These are phyloP conservation scores for Soucietia sequanensis DNA, from an alignment of 805 yeast genomes.

Conservation along the genomic window DNA sequence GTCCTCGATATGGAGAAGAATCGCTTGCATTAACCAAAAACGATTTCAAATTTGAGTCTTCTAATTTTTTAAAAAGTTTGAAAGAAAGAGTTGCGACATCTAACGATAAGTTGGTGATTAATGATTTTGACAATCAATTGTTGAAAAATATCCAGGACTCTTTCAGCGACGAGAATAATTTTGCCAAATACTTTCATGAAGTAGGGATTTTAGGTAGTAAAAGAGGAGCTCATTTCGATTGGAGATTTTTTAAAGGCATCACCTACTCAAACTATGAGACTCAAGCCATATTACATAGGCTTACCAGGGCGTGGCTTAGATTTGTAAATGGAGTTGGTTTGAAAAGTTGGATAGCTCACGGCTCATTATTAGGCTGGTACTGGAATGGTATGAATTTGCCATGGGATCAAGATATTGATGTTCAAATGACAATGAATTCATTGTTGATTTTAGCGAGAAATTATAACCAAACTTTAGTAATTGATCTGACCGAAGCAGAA, in stretches of 20 bases:
- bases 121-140: conserved; percentile 5
- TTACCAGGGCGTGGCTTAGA: conserved; percentile 51
- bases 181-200: conserved; percentile 40
- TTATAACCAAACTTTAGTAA: conserved; percentile 46
- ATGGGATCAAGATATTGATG: conserved; percentile 65
- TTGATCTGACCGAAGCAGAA: conserved; percentile 30
- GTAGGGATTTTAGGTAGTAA: conserved; percentile 24
- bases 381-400: conserved; percentile 61
- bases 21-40: conserved; percentile 12
- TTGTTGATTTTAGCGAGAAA: conserved; percentile 41
- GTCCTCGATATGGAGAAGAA: too few species aligned
- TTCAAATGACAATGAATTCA: conserved; percentile 53
- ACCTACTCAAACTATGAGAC: conserved; percentile 30
- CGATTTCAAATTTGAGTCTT: conserved; percentile 26
- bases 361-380: conserved; percentile 58
- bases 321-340: conserved; percentile 44
- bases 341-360: conserved; percentile 63
- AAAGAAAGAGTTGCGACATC: conserved; percentile 1
- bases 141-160: background rate
- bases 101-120: background rate
- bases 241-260: conserved; percentile 34
- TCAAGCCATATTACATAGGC: conserved; percentile 41
- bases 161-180: conserved; percentile 2
- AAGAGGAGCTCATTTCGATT: conserved; percentile 30
- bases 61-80: too few species aligned